Percentiles rank a stretch among this genome's conserved stretches.
Conservation (phyloP, 768 basidiomycete genomes). For the Favolaschia claudopus region DNA sequence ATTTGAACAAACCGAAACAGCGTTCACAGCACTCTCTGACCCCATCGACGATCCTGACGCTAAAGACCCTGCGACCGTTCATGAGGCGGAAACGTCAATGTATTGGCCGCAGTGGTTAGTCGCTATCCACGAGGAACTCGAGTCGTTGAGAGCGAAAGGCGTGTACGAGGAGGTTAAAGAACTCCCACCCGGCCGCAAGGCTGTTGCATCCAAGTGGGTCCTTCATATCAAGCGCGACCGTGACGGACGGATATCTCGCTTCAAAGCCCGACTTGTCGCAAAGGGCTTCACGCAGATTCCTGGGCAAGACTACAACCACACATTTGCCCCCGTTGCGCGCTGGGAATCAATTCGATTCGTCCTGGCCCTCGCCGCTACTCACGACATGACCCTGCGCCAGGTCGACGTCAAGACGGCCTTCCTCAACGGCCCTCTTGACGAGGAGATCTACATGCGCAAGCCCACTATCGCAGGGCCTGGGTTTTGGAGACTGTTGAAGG, state of each 20-base stretch:
- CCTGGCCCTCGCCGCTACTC: neutral
- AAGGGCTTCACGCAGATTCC: conserved; percentile 9
- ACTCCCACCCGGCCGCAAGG: neutral
- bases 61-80: neutral
- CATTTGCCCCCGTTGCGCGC: neutral
- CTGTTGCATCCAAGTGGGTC: conserved; percentile 1
- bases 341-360: neutral
- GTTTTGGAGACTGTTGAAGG: neutral
- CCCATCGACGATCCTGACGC: neutral
- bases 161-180: neutral
- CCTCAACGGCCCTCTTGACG: conserved; percentile 18
- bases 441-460: conserved; percentile 19
- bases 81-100: neutral
- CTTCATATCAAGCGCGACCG: conserved; percentile 3
- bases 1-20: neutral
- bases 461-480: conserved; percentile 7
- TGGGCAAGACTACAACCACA: conserved; percentile 1
- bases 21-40: neutral
- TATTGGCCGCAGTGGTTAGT: conserved; percentile 7
- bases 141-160: neutral
- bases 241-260: neutral
- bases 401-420: no score
- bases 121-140: conserved; percentile 10
- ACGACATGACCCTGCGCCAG: conserved; percentile 4
- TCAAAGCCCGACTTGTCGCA: neutral